Evolutionary conservation across 2,329 filamentous ascomycete species (phyloP).

Genomic region (Dothideomycetes sp.): DNA sequence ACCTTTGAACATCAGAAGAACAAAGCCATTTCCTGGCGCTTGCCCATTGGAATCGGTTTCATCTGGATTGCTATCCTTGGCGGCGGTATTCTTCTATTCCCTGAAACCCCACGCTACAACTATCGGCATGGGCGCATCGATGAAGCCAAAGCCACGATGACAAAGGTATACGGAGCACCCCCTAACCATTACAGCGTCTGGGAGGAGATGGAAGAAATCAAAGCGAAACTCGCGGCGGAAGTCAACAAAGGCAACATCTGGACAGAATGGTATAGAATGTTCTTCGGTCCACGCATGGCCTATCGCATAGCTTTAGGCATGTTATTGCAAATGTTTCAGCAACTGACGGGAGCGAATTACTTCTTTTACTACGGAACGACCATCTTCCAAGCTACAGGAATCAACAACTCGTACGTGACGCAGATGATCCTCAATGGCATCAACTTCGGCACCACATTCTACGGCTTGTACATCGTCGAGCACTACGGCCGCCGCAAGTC

Average conservation of each 20-base stretch:
- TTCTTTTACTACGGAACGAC: slow-evolving; percentile 41
- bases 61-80: slow-evolving; percentile 34
- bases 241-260: slow-evolving; percentile 19
- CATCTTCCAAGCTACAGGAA: slow-evolving; percentile 26
- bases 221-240: slow-evolving; percentile 30
- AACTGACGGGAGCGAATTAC: slow-evolving; percentile 35
- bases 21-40: slow-evolving; percentile 29
- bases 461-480: slow-evolving; percentile 35
- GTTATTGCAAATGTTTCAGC: slow-evolving; percentile 33
- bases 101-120: slow-evolving; percentile 35
- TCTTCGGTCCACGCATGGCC: slow-evolving; percentile 35
- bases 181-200: slow-evolving; percentile 31
- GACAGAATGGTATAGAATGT: slow-evolving; percentile 29
- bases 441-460: slow-evolving; percentile 34
- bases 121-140: slow-evolving; percentile 31
- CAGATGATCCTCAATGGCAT: slow-evolving; percentile 34
- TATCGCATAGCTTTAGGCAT: slow-evolving; percentile 36
- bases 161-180: slow-evolving; percentile 34
- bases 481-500: slow-evolving; percentile 34
- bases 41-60: slow-evolving; percentile 34
- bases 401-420: slow-evolving; percentile 22
- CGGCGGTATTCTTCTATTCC: slow-evolving; percentile 32
- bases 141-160: slow-evolving; percentile 27
- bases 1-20: slow-evolving; percentile 15
- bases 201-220: slow-evolving; percentile 32